These are phyloP conservation scores for Rhizoclosmatium globosum DNA, from an alignment of 192 early-diverging fungal genomes.

Conservation along the genomic window DNA sequence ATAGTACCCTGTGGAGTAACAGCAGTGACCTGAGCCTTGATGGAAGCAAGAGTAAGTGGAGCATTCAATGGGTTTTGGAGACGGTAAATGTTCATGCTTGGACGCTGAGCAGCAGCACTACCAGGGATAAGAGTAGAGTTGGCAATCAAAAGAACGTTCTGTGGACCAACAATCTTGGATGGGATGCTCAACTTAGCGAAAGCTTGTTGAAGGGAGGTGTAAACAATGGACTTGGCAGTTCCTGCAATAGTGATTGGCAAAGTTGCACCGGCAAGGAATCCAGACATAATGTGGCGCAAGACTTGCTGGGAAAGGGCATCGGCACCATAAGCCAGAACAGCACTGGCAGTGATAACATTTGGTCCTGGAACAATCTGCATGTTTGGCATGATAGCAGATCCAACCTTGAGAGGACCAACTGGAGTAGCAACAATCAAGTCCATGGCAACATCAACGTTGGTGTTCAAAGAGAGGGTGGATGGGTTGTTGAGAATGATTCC, in stretches of 20 bases:
- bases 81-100: no score
- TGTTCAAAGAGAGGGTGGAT: background rate
- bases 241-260: background rate
- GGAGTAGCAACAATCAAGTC: background rate
- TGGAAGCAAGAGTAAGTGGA: no score
- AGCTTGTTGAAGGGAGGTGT: slow-evolving; percentile 18
- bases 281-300: slow-evolving; percentile 10
- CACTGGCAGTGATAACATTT: background rate
- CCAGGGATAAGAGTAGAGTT: no score
- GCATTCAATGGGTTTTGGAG: no score
- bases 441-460: background rate
- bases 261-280: slow-evolving; percentile 20
- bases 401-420: background rate
- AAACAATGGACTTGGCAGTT: slow-evolving; percentile 11
- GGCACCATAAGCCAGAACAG: background rate
- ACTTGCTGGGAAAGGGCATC: background rate
- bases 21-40: no score
- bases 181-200: slow-evolving; percentile 24
- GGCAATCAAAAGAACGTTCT: no score
- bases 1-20: no score
- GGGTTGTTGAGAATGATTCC: slow-evolving; percentile 11
- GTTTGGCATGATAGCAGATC: slow-evolving; percentile 9
- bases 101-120: no score
- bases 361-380: background rate
- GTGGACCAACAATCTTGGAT: slow-evolving; percentile 1